phyloP scores from a whole-genome alignment of 108 stramenopile genomes.

The Conticribra guillardii region DNA sequence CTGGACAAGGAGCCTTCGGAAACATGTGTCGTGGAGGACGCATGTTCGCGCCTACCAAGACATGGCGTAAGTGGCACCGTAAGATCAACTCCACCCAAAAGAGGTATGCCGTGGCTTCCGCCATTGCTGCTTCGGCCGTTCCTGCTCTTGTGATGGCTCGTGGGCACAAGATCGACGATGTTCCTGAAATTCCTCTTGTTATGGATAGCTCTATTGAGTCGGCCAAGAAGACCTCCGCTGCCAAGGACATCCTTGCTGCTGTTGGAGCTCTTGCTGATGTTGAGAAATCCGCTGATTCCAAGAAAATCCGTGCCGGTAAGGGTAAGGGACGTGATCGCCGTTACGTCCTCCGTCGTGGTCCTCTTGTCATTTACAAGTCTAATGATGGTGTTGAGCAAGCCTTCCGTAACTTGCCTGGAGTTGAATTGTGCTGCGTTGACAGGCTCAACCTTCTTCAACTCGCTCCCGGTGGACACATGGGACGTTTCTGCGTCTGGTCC shows the following conservation, averaged over 20 bases:
- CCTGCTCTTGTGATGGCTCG: conserved; percentile 99
- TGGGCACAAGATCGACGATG: conserved; percentile 95
- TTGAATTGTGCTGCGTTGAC: conserved; percentile 95
- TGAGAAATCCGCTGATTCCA: conserved; percentile 94
- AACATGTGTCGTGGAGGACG: conserved; percentile 98
- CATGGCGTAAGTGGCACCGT: conserved; percentile 99
- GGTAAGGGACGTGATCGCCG: conserved; percentile 99
- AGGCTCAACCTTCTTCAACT: conserved; percentile 96
- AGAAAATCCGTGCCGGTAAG: conserved; percentile 96
- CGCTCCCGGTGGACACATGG: conserved; percentile 99
- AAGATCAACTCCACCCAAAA: conserved; percentile 96
- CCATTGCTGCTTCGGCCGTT: conserved; percentile 96
- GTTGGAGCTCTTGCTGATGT: conserved; percentile 96
- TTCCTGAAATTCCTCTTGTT: conserved; percentile 98
- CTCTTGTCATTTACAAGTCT: conserved; percentile 94
- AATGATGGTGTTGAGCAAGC: conserved; percentile 93
- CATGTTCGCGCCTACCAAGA: conserved; percentile 99
- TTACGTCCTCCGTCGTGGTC: conserved; percentile 95
- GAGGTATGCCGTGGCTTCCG: conserved; percentile 97
- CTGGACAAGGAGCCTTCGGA: conserved; percentile 99
- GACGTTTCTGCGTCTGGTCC: conserved; percentile 98
- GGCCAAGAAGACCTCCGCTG: conserved; percentile 91
- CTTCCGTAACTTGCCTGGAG: conserved; percentile 98
- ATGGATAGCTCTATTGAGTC: conserved; percentile 82
- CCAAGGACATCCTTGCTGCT: conserved; percentile 88